Percentiles rank a stretch among this genome's conserved stretches.
These are phyloP conservation scores for Lentinula sp. DNA, from an alignment of 768 basidiomycete genomes.

Conservation along the genomic window DNA sequence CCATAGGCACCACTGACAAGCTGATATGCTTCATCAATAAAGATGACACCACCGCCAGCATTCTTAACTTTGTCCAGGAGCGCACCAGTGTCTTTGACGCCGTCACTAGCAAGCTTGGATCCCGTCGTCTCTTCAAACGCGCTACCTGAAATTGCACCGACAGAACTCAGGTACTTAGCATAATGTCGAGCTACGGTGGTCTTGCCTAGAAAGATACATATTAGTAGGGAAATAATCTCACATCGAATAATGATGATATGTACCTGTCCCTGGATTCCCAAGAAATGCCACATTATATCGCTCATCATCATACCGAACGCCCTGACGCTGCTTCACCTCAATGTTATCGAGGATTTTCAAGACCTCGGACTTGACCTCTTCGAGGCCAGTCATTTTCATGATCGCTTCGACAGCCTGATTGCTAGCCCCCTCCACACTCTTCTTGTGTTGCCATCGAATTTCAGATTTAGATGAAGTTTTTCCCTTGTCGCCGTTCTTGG, in stretches of 20 bases:
- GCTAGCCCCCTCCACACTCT: slow-evolving; percentile 42
- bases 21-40: slow-evolving; percentile 72
- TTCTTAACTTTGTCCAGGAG: slow-evolving; percentile 31
- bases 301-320: slow-evolving; percentile 43
- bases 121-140: slow-evolving; percentile 61
- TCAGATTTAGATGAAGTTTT: slow-evolving; percentile 26
- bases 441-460: slow-evolving; percentile 52
- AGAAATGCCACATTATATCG: slow-evolving; percentile 57
- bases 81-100: slow-evolving; percentile 46
- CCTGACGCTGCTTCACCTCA: slow-evolving; percentile 49
- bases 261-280: slow-evolving; percentile 74
- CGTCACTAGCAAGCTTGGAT: slow-evolving; percentile 49
- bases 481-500: neutral
- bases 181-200: slow-evolving; percentile 64
- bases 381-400: slow-evolving; percentile 68
- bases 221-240: neutral
- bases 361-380: slow-evolving; percentile 55
- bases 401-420: slow-evolving; percentile 55
- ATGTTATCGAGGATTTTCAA: slow-evolving; percentile 56
- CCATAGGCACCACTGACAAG: slow-evolving; percentile 37
- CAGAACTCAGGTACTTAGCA: slow-evolving; percentile 53
- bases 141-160: slow-evolving; percentile 45
- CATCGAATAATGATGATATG: slow-evolving; percentile 4
- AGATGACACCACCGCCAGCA: slow-evolving; percentile 58
- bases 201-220: slow-evolving; percentile 38